Evolutionary conservation across 805 yeast species (phyloP), one percentile per base, ranked within the genome.

Genomic region (Candida easanensis): DNA sequence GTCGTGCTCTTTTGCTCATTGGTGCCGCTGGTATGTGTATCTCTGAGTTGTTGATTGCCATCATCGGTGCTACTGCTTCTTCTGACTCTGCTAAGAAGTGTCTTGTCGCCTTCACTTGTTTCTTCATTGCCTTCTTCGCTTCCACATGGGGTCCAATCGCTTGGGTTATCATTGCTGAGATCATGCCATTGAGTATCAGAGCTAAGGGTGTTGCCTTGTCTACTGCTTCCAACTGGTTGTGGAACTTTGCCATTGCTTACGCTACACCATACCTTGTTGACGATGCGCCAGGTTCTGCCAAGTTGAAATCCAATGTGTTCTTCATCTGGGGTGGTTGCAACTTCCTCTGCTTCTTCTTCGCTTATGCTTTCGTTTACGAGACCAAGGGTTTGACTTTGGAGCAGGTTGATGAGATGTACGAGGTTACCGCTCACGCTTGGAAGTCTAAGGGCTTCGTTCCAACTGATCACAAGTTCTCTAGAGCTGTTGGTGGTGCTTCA

Each of bases 381-480:
- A 30, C 33, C 19, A 30, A 30, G 19, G 33, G 33, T 7, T 30
- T 30, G 19, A 30, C 14, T 16, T 14, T 30, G 7, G 33, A 30
- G 19, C 33, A 30, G 19, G 33, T 30, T 15, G 33, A 30, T 30
- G 33, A 30, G 33, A n/a, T 30, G 19, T 30, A 30, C 19, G 33
- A 30, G 11, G 19, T 16, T n/a, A 14, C 14, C 5, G 19, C 33
- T 15, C 33, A 50, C 28, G 68, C 67, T 33, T 61, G 69, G 66
- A 50, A 52, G 43, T 62, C 66, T 7, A n/a, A 20, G 13, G 41
- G 38, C 18, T 63, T 59, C 34, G 43, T 60, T 32, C 66, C 69
- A 26, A 45, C 58, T 41, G 62, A 51, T 39, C 65, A 61, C 51
- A 64, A 60, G 21, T 57, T 54, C 59, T 58, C 64, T 49, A 51